A percentile compares a stretch with the other conserved stretches of the same genome.
These are phyloP conservation scores for Davidsoniella australis DNA, from an alignment of 2,329 filamentous ascomycete species.

Conservation along the genomic window DNA sequence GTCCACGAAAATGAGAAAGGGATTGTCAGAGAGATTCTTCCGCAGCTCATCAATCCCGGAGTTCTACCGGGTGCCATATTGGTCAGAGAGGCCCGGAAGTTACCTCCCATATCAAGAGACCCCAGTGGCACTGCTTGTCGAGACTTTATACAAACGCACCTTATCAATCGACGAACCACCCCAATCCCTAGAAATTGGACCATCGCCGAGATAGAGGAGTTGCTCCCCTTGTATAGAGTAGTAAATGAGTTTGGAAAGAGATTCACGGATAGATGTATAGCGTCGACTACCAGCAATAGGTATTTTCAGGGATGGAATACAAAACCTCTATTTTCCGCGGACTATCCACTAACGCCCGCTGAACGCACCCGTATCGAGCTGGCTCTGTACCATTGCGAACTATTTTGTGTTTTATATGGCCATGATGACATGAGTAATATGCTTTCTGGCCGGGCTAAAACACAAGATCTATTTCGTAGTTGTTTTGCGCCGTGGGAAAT, in stretches of 20 bases:
- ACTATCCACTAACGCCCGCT: not conserved
- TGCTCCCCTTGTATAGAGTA: not conserved
- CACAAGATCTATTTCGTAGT: conserved; percentile 3
- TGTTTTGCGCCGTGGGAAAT: conserved; percentile 8
- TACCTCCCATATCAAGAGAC: not conserved
- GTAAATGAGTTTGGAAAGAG: not conserved
- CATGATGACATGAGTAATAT: conserved; percentile 1
- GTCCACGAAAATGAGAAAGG: not conserved
- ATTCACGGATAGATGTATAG: not conserved
- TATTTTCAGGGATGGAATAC: conserved; percentile 6
- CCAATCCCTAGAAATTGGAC: not conserved
- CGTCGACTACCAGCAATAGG: not conserved
- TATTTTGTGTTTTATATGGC: conserved; percentile 10
- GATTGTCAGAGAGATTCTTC: not conserved
- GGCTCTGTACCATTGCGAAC: conserved; percentile 9
- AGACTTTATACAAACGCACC: not conserved
- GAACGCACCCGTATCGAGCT: conserved; percentile 7
- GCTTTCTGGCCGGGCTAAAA: not conserved
- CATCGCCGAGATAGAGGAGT: not conserved
- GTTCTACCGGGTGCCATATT: conserved; percentile 3
- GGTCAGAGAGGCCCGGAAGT: conserved; percentile 4
- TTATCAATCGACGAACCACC: not conserved
- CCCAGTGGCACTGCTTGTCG: not conserved
- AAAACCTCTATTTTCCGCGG: conserved; percentile 1
- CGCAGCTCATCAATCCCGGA: not conserved